Evolutionary conservation across 139 green algal species (phyloP).

Genomic region (Marvania coccoides): DNA sequence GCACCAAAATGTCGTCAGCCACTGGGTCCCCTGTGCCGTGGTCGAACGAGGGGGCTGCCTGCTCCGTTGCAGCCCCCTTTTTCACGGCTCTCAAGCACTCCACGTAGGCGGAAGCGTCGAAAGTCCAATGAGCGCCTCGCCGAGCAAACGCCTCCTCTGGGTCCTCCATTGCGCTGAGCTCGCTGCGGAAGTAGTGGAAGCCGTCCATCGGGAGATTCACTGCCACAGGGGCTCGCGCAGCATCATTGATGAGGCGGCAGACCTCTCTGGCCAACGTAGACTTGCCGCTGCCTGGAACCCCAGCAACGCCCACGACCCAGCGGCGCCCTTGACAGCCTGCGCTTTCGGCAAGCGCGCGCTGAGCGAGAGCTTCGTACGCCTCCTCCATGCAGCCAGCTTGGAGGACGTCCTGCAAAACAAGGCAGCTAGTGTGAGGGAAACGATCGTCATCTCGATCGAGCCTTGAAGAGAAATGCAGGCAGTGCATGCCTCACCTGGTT

Average conservation of each 20-base stretch:
- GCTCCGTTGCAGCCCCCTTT: constrained; percentile 9
- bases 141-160: constrained; percentile 51
- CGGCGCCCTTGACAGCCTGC: not conserved
- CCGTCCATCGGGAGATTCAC: constrained; percentile 68
- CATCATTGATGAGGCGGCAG: constrained; percentile 32
- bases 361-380: constrained; percentile 5
- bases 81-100: constrained; percentile 27
- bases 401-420: not conserved
- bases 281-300: constrained; percentile 70
- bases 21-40: constrained; percentile 71
- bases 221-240: constrained; percentile 28
- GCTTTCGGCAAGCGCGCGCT: not conserved
- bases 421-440: too few species aligned
- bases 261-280: constrained; percentile 58
- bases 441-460: too few species aligned
- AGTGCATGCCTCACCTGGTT: too few species aligned
- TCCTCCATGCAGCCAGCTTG: constrained; percentile 12
- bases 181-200: constrained; percentile 70
- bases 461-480: too few species aligned
- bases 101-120: constrained; percentile 68
- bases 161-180: constrained; percentile 74
- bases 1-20: constrained; percentile 45
- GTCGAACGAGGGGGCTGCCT: constrained; percentile 73
- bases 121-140: constrained; percentile 75
- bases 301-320: constrained; percentile 70